Conservation (phyloP, 2,329 filamentous ascomycete genomes). For the Colletotrichum zoysiae region DNA sequence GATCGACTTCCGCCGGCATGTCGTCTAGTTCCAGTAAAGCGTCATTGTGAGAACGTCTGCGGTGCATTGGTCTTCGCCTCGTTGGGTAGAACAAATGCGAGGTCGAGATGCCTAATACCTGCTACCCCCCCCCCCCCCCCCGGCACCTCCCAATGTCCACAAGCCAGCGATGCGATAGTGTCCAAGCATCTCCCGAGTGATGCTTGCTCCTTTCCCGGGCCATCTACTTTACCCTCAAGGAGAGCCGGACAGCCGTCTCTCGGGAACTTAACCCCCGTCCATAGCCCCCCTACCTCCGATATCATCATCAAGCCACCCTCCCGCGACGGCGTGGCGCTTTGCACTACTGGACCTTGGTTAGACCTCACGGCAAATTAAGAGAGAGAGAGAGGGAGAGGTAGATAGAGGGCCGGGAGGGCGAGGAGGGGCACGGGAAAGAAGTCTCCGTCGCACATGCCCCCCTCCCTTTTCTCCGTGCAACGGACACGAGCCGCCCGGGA, state of each 20-base stretch:
- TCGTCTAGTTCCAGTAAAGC: not conserved
- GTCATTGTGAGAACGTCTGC: not conserved
- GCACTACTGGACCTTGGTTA: not conserved
- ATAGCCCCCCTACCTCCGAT: not conserved
- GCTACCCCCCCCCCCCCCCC: not conserved
- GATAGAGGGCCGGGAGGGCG: not conserved
- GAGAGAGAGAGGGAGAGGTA: not conserved
- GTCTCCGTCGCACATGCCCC: slow-evolving; percentile 29
- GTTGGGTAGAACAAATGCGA: not conserved
- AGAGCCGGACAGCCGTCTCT: not conserved
- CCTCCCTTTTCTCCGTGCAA: slow-evolving; percentile 23
- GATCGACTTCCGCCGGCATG: not conserved
- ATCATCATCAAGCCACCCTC: slow-evolving; percentile 4
- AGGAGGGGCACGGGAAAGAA: not conserved
- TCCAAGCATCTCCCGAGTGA: not conserved
- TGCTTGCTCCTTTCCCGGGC: too few species aligned
- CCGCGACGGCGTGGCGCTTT: not conserved
- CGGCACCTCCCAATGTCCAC: not conserved
- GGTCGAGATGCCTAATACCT: not conserved
- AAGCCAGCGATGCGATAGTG: not conserved
- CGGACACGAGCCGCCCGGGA: slow-evolving; percentile 9
- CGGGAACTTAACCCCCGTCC: not conserved
- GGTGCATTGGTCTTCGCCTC: not conserved
- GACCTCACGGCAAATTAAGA: not conserved
- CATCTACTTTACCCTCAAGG: not conserved